Base-by-base conservation (phyloP, 129 eudicot genomes). In the Flaveria sonorensis region DNA sequence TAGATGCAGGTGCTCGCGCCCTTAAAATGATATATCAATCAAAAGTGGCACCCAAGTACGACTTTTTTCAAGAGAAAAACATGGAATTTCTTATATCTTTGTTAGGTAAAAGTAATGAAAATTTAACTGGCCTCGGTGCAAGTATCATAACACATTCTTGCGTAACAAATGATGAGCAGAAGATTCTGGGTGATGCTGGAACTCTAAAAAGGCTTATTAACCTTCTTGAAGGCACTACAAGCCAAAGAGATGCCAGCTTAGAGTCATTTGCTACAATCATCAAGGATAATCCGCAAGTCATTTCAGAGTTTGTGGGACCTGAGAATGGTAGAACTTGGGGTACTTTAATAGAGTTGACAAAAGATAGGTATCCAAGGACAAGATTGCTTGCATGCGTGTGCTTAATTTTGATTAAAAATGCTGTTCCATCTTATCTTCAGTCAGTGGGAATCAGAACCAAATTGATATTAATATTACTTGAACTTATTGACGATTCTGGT, bases 1-100 rank as follows among this genome's bases (percentile, higher is more conserved):
- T 87, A 77, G 97, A 92, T 85, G 97, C 99, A 42, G 89, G 80
- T 81, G 99, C 99, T 71, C 97, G 99, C 77, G 86, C 99, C 76
- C 97, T 95, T 24, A 89, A 89, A 81, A 81, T 92, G 88, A 89
- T 95, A 48, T 95, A 91, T 83, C 97, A 87, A 60, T 95, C 99
- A 30, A 83, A 88, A 77, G 65, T 86, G 78, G 95, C 97, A 75
- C 97, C 97, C 2, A 92, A 89, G 81, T 95, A 86, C 67, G 92
- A 95, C 80, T 91, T 92, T 79, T 83, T 83, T 24, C 73, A 83
- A 77, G 82, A 74, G 55, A 83, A 92, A 57, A 95, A 88, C 83
- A 85, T 92, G 80, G 85, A 81, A 70, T 95, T 91, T 81, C 88
- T 95, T 74, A 71, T 83, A 53, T 88, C 99, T n/a, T 73, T 95